Conservation (phyloP, 306 rosid genomes). For the Sindora glabra region DNA sequence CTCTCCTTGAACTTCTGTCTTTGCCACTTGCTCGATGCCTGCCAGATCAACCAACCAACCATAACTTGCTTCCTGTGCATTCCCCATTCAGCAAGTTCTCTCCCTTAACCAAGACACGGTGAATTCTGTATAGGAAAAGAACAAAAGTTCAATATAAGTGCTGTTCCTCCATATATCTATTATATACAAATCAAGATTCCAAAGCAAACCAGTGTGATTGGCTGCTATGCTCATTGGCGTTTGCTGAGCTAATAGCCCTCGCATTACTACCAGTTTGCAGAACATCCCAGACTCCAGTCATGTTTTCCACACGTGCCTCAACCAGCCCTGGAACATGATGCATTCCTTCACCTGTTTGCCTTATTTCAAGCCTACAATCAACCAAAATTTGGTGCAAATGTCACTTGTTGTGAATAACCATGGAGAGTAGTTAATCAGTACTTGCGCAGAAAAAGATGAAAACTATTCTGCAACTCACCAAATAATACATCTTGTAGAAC, state of each 20-base stretch:
- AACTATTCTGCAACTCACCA: no score
- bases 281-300: constrained; percentile 95
- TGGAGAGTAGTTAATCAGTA: background rate
- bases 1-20: constrained; percentile 95
- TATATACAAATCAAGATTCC: background rate
- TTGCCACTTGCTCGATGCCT: constrained; percentile 91
- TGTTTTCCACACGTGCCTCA: constrained; percentile 79
- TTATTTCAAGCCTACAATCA: constrained; percentile 65
- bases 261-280: constrained; percentile 95
- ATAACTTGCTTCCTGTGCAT: constrained; percentile 83
- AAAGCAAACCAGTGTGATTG: constrained; percentile 78
- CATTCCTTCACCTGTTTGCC: constrained; percentile 84
- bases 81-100: constrained; percentile 85
- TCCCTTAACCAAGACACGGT: constrained; percentile 97
- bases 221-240: constrained; percentile 91
- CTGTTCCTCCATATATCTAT: constrained; percentile 1
- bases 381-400: background rate
- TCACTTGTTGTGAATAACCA: background rate
- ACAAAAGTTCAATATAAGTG: constrained; percentile 11
- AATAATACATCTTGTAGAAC: background rate
- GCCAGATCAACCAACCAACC: constrained; percentile 98
- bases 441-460: no score
- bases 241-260: constrained; percentile 85
- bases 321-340: constrained; percentile 90
- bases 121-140: constrained; percentile 54